phyloP scores from a whole-genome alignment of 345 rosid species.

The Hevea brasiliensis region DNA sequence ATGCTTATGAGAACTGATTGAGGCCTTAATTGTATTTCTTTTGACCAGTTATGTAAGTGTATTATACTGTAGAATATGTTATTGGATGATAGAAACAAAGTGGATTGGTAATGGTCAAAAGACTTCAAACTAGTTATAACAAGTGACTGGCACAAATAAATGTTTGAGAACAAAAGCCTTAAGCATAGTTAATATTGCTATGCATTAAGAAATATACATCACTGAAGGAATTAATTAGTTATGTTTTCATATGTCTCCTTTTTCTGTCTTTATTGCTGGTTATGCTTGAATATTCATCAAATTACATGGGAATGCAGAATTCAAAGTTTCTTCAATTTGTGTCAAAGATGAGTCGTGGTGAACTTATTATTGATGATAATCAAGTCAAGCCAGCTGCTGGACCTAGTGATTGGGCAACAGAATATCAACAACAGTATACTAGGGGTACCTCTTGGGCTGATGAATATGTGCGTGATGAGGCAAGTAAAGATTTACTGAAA shows the following conservation, averaged over 20 bases:
- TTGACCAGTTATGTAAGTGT: background rate
- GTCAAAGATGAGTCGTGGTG: constrained; percentile 99
- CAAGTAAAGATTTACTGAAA: constrained; percentile 31
- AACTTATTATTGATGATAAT: constrained; percentile 93
- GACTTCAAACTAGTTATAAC: background rate
- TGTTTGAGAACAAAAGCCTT: background rate
- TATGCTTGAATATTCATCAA: constrained; percentile 3
- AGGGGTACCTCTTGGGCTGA: constrained; percentile 86
- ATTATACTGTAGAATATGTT: background rate
- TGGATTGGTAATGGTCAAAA: background rate
- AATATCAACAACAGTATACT: constrained; percentile 75
- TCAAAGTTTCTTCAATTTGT: constrained; percentile 97
- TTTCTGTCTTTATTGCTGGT: background rate
- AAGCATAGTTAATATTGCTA: background rate
- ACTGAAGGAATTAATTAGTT: background rate
- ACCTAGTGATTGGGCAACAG: constrained; percentile 84
- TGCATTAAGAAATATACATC: background rate
- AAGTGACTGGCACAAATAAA: background rate
- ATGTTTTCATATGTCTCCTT: background rate
- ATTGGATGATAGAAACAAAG: background rate
- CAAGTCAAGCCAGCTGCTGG: constrained; percentile 72
- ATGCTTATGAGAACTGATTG: background rate
- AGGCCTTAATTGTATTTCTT: background rate
- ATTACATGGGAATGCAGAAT: constrained; percentile 59
- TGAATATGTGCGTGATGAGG: constrained; percentile 63